Evolutionary conservation across 2,329 filamentous ascomycete genomes (phyloP), one percentile per base, ranked within the genome.

Genomic region (Pseudogymnoascus sp.): DNA sequence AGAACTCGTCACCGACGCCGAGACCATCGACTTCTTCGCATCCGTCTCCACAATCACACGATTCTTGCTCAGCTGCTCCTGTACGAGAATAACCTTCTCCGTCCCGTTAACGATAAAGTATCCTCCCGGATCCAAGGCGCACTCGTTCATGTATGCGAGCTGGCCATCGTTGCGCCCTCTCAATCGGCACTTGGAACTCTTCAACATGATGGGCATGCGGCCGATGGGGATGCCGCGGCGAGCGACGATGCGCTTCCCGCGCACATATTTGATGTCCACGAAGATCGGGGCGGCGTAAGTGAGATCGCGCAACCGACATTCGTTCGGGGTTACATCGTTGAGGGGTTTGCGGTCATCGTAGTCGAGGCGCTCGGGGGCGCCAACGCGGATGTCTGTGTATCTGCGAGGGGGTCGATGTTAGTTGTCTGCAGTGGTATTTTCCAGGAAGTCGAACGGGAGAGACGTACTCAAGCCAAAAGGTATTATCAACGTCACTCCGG

Each of bases 21-120:
- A 91, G 64, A 97, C 93, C 67, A 96, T 87, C 65, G 90, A 90
- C 77, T 97, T 97, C 78, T 96, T 96, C 62, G 88, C 83, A 71
- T 93, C 90, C 63, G 91, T 88, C 77, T 99, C 96, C 15, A 99
- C 93, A 74, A 99, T 97, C 71, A 99, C 90, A 79, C 95, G 87
- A 77, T 99, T 99, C 83, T 99, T 99, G 83, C 95, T 99, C 73
- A 99, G 80, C 78, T 99, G 95, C 74, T 99, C 96, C 76, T 99
- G 95, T 13, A 99, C 96, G 47, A 99, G 80, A 72, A 99, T 99
- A 69, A 99, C 95, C 79, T 99, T 99, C 76, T 99, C 95, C 19
- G 96, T 97, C 57, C 95, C 95, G 71, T 93, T 91, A 68, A 97
- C 92, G 71, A 99, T 95, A 72, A 99, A 99, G 76, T 99, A 99